Evolutionary conservation across 73 alveolate genomes (phyloP).

Genomic region (Blepharisma stoltei): DNA sequence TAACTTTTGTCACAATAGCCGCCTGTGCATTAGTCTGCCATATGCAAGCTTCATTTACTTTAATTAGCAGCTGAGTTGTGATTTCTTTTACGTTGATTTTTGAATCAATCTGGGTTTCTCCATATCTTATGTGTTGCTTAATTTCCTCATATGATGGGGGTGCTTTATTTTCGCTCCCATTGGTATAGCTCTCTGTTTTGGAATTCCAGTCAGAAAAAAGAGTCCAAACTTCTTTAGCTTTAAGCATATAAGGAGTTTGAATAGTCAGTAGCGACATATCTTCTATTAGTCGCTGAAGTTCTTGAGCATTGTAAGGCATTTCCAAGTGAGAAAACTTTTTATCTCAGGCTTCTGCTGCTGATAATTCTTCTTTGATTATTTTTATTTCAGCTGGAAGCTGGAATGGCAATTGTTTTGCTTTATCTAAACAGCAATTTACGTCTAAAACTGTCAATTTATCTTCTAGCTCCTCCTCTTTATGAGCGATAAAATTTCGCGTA

Average conservation of each 20-base stretch:
- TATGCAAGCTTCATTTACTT: conserved; percentile 10
- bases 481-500: too few relatives aligned
- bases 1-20: background rate
- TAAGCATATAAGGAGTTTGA: background rate
- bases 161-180: background rate
- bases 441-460: background rate
- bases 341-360: conserved; percentile 15
- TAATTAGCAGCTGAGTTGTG: background rate
- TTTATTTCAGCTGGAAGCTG: background rate
- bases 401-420: conserved; percentile 15
- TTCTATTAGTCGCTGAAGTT: background rate
- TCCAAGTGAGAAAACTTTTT: conserved; percentile 7
- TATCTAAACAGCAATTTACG: background rate
- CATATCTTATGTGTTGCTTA: background rate
- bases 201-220: background rate
- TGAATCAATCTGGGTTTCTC: background rate
- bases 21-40: conserved; percentile 1
- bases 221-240: background rate
- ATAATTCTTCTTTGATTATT: background rate
- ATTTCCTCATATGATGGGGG: background rate
- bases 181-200: background rate
- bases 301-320: background rate
- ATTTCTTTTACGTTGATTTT: background rate
- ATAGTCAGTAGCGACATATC: background rate
- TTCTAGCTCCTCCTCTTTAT: too few relatives aligned